Conservation (phyloP, 169 alveolate genomes). For the Perkinsus chesapeaki region DNA sequence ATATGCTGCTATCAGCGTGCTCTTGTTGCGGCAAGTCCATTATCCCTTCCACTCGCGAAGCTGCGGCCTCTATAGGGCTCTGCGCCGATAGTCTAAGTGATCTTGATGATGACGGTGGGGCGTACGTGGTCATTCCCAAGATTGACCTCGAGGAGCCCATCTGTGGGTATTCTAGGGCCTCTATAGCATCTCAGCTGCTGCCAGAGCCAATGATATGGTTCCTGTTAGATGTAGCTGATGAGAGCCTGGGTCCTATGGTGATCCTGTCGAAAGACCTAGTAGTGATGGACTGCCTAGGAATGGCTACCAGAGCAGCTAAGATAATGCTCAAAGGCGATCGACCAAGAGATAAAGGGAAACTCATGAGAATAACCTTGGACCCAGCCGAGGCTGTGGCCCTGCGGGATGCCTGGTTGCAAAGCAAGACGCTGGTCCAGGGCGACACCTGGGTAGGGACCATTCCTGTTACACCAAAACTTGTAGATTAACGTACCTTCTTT, state of each 20-base stretch:
- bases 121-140: not conserved
- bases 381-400: not conserved
- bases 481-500: not conserved
- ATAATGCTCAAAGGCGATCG: not conserved
- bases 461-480: not conserved
- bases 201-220: not conserved
- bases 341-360: not conserved
- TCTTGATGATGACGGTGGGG: not conserved
- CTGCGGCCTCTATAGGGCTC: not conserved
- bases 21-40: not conserved
- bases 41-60: not conserved
- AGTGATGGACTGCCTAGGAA: not conserved
- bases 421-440: not conserved
- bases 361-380: not conserved
- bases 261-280: not conserved
- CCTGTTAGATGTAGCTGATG: not conserved
- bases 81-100: not conserved
- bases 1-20: not conserved
- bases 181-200: not conserved
- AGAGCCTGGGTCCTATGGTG: not conserved
- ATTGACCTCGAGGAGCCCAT: not conserved
- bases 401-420: not conserved
- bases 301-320: not conserved
- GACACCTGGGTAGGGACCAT: not conserved
- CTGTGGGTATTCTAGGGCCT: not conserved